phyloP scores from a whole-genome alignment of 2,329 filamentous ascomycete species.

The Xylaria sp. region DNA sequence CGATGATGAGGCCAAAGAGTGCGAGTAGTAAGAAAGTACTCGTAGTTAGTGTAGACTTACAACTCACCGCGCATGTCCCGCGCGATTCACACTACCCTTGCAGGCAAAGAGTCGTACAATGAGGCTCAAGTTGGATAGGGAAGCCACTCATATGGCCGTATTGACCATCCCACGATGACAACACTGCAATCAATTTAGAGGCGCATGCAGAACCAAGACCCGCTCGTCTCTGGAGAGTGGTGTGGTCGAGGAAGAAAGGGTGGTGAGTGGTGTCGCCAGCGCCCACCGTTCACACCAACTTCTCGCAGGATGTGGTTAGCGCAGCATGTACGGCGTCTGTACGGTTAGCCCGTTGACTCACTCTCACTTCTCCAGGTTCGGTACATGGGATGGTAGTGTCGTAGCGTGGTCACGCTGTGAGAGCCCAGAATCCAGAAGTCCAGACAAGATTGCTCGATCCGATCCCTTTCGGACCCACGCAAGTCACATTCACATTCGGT shows the following conservation, averaged over 20 bases:
- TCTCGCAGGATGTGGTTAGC: too few relatives aligned
- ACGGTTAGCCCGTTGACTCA: slow-evolving; percentile 12
- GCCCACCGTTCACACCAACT: background rate
- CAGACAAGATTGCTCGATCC: slow-evolving; percentile 4
- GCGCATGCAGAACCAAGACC: background rate
- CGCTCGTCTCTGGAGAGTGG: slow-evolving; percentile 10
- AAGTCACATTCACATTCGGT: background rate
- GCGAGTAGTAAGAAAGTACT: too few relatives aligned
- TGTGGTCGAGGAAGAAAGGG: background rate
- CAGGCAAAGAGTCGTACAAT: background rate
- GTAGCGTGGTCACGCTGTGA: too few relatives aligned
- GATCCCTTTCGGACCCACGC: slow-evolving; percentile 1
- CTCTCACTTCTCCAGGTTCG: slow-evolving; percentile 11
- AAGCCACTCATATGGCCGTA: background rate
- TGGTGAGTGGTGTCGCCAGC: too few relatives aligned
- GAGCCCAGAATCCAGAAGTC: too few relatives aligned
- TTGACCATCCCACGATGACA: background rate
- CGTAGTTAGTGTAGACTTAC: background rate
- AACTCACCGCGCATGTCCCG: background rate
- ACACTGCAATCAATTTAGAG: background rate
- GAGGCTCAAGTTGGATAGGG: background rate
- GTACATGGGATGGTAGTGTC: background rate
- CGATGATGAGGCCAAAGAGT: too few relatives aligned
- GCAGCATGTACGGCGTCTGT: too few relatives aligned
- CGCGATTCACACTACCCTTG: background rate